These are phyloP conservation scores for Populus trichocarpa DNA, from an alignment of 441 rosid genomes.

Conservation along the genomic window DNA sequence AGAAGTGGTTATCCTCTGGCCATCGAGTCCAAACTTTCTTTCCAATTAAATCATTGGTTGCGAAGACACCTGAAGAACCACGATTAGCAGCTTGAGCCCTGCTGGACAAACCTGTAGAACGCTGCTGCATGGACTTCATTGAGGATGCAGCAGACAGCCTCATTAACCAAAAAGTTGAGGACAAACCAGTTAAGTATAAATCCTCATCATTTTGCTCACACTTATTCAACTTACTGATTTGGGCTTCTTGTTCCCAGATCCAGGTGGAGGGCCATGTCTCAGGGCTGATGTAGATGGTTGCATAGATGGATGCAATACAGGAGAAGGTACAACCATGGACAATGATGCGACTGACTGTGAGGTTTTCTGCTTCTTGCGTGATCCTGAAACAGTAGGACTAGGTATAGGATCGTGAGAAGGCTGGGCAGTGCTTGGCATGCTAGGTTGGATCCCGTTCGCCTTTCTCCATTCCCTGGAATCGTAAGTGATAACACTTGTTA, in stretches of 20 bases:
- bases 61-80: conserved; percentile 43
- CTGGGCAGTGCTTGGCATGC: conserved; percentile 60
- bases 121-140: conserved; percentile 59
- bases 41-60: conserved; percentile 66
- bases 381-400: conserved; percentile 91
- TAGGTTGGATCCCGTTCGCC: conserved; percentile 61
- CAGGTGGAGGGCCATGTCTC: conserved; percentile 79
- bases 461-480: conserved; percentile 94
- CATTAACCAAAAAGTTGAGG: conserved; percentile 10
- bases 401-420: conserved; percentile 67
- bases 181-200: not conserved
- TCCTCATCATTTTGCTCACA: conserved; percentile 7
- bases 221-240: conserved; percentile 67
- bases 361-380: conserved; percentile 88
- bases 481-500: conserved; percentile 23
- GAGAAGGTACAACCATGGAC: conserved; percentile 81
- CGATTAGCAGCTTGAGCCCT: conserved; percentile 57
- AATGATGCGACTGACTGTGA: conserved; percentile 83
- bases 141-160: conserved; percentile 27
- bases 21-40: conserved; percentile 94
- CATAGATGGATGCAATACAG: conserved; percentile 65
- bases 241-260: conserved; percentile 74
- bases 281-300: conserved; percentile 79
- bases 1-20: conserved; percentile 96
- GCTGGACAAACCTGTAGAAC: conserved; percentile 56